phyloP scores from a whole-genome alignment of 352 stramenopile species.

The Globisporangium spinosum region DNA sequence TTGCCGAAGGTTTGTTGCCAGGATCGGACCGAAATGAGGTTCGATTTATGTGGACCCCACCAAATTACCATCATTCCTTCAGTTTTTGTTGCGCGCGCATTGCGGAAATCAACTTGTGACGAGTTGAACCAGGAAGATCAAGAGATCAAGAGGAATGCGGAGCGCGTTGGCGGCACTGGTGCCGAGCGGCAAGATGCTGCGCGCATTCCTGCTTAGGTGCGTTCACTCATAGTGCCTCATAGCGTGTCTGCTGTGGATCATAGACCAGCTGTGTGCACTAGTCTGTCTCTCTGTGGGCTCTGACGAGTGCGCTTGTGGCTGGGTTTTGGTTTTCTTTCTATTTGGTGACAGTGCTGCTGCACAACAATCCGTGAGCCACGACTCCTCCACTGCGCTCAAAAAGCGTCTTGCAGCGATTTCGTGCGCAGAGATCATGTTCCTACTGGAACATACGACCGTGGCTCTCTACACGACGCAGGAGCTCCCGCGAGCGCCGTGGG shows the following conservation, averaged over 20 bases:
- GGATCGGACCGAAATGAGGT: not conserved
- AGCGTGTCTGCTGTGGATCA: not conserved
- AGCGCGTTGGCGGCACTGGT: constrained; percentile 23
- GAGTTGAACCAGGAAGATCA: not conserved
- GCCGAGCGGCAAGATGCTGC: constrained; percentile 26
- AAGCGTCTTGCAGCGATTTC: constrained; percentile 12
- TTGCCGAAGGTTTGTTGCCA: not conserved
- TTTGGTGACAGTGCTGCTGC: constrained; percentile 19
- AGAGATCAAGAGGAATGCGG: not conserved
- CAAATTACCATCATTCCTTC: not conserved
- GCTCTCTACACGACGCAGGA: constrained; percentile 17
- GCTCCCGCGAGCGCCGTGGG: constrained; percentile 34
- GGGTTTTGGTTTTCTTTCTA: not conserved
- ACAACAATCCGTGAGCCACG: constrained; percentile 9
- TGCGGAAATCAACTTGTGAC: not conserved
- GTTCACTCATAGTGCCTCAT: no score
- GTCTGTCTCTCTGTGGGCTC: not conserved
- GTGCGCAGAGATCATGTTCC: constrained; percentile 23
- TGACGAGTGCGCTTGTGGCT: not conserved
- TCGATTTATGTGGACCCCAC: not conserved
- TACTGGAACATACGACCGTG: constrained; percentile 41
- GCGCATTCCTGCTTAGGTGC: constrained; percentile 38
- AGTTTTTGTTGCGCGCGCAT: not conserved
- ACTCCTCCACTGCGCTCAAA: constrained; percentile 4
- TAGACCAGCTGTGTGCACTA: not conserved